These are phyloP conservation scores for Coemansia sp. DNA, from an alignment of 192 early-diverging fungal genomes.

Conservation along the genomic window DNA sequence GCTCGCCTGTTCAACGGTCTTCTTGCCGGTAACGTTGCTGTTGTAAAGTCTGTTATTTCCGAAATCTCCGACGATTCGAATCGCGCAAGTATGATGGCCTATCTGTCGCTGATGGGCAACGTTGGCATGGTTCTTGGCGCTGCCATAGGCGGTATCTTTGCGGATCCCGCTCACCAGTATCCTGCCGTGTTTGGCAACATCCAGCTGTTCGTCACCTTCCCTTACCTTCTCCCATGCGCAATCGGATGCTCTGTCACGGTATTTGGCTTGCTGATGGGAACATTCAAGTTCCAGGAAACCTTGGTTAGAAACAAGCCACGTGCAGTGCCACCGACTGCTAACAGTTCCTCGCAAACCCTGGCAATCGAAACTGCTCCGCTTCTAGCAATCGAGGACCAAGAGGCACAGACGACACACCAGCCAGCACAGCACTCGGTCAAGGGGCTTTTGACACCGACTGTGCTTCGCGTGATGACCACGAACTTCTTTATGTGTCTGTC, in stretches of 20 bases:
- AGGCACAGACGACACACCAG: background rate
- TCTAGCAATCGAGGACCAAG: background rate
- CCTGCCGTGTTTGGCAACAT: conserved; percentile 62
- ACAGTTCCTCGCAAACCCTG: background rate
- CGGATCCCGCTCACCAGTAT: conserved; percentile 69
- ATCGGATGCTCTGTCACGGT: conserved; percentile 63
- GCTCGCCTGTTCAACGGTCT: conserved; percentile 67
- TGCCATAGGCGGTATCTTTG: conserved; percentile 77
- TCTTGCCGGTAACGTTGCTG: conserved; percentile 75
- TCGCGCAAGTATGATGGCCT: conserved; percentile 70
- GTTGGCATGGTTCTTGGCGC: conserved; percentile 68
- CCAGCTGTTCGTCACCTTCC: conserved; percentile 64
- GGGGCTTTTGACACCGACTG: conserved; percentile 38
- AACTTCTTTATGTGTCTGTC: conserved; percentile 24
- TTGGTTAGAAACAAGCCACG: conserved; percentile 11
- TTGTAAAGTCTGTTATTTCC: conserved; percentile 78
- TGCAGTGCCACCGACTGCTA: background rate
- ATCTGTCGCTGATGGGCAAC: conserved; percentile 75
- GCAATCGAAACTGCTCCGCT: background rate
- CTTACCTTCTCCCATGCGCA: conserved; percentile 85
- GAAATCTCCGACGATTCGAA: conserved; percentile 87
- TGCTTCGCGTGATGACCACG: conserved; percentile 22
- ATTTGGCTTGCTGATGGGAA: conserved; percentile 65
- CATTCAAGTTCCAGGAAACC: conserved; percentile 67
- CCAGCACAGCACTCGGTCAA: conserved; percentile 8